Evolutionary conservation across 306 rosid species (phyloP), one percentile per base, ranked within the genome.

Genomic region (Prinsepia uniflora): DNA sequence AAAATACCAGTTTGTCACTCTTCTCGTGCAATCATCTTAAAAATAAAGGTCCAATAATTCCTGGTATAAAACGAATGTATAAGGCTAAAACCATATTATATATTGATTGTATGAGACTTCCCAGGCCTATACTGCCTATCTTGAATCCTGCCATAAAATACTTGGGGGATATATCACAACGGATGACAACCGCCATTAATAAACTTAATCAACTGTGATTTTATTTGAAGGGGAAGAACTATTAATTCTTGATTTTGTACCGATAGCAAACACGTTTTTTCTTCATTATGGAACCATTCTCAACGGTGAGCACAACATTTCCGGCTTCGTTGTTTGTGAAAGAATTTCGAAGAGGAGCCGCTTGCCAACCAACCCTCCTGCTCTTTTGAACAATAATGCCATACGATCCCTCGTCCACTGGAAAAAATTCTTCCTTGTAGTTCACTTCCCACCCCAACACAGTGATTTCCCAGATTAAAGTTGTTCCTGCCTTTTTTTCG

Each of bases 251-350:
- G 76, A 75, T 81, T 88, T 88, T 91, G 77, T 81, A 77, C 11
- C 97, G 92, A 78, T 91, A 91, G 63, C 84, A 86, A 58, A 91
- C 90, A 57, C 80, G 87, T 81, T 91, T 91, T 88, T 85, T 91
- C 88, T 88, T 91, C 13, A 92, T 84, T 76, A 86, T 70, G 44
- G 73, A 72, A 36, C 62, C 49, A 48, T 91, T 91, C 44, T 85
- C 82, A 72, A 91, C 71, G 36, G 88, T 86, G 67, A 91, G 72
- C 53, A 91, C 88, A 52, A 91, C 83, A 65, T 85, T 87, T 8
- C 97, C 97, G 47, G 96, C 76, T 50, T 91, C 96, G 46, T 78
- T 81, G 66, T 65, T 70, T 20, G 83, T 79, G 49, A 82, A 91
- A 55, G 82, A 86, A 63, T 79, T 84, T 46, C 72, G 78, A 42